phyloP scores from a whole-genome alignment of 345 rosid species.

The Aethionema arabicum region DNA sequence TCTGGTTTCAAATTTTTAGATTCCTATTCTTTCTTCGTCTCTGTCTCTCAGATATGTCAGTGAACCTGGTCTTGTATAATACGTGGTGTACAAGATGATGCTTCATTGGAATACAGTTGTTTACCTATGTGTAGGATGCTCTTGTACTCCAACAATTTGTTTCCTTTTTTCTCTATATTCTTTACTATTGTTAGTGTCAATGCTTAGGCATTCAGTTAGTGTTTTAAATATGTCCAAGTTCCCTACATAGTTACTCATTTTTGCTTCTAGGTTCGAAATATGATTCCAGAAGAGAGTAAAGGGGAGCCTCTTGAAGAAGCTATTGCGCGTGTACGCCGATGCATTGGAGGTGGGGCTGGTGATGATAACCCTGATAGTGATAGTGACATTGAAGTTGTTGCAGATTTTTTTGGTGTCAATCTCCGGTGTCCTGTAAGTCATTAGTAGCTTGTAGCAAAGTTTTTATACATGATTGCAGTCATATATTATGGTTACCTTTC shows the following conservation, averaged over 20 bases:
- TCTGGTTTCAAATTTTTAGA: neutral
- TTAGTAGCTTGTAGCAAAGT: slow-evolving; percentile 19
- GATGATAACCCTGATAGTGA: slow-evolving; percentile 87
- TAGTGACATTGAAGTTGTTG: slow-evolving; percentile 97
- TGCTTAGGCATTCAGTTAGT: slow-evolving; percentile 12
- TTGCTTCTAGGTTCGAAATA: slow-evolving; percentile 61
- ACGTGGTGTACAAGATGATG: slow-evolving; percentile 9
- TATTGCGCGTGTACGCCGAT: slow-evolving; percentile 84
- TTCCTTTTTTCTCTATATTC: neutral
- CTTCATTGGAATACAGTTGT: slow-evolving; percentile 18
- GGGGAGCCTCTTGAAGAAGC: slow-evolving; percentile 89
- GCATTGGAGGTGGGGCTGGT: slow-evolving; percentile 85
- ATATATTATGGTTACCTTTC: slow-evolving; percentile 17
- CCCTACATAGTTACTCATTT: slow-evolving; percentile 13
- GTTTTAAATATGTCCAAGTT: slow-evolving; percentile 6
- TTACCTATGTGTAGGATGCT: slow-evolving; percentile 1
- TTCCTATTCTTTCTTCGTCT: neutral
- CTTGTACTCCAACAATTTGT: slow-evolving; percentile 9
- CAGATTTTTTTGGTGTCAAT: slow-evolving; percentile 72
- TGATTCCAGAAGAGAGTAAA: slow-evolving; percentile 79
- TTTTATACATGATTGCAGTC: slow-evolving; percentile 5
- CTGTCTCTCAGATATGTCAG: neutral
- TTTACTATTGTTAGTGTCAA: slow-evolving; percentile 9
- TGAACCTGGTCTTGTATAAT: slow-evolving; percentile 10
- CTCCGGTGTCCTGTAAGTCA: slow-evolving; percentile 96